phyloP scores from a whole-genome alignment of 345 rosid species.

The Heritiera fomes region DNA sequence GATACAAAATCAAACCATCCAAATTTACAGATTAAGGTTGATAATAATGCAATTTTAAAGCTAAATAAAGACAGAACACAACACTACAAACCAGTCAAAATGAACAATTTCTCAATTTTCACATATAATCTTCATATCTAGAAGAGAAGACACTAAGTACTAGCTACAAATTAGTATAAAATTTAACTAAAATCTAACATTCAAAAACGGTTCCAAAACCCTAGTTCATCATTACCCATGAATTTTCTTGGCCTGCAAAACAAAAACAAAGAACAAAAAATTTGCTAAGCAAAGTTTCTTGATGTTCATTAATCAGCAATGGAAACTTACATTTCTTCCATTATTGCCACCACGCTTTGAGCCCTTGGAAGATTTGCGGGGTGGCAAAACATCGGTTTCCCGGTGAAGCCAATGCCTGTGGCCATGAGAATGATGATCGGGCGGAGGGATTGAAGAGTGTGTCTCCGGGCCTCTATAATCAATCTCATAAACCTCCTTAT shows the following conservation, averaged over 20 bases:
- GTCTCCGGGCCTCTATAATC: constrained; percentile 43
- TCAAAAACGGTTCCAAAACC: neutral
- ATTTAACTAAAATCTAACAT: neutral
- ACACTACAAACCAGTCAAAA: neutral
- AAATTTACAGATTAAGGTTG: neutral
- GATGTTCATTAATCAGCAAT: neutral
- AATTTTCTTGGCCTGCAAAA: constrained; percentile 18
- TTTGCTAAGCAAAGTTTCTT: neutral
- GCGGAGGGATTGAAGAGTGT: constrained; percentile 27
- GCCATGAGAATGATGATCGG: neutral
- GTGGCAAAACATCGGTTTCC: no score
- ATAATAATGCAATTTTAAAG: neutral
- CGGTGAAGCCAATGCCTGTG: neutral
- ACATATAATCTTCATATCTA: neutral
- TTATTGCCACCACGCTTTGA: neutral
- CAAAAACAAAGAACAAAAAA: neutral
- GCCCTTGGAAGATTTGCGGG: neutral
- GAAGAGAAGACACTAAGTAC: neutral
- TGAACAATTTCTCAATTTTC: neutral
- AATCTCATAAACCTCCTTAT: constrained; percentile 29
- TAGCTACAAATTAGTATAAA: neutral
- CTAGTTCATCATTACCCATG: constrained; percentile 13
- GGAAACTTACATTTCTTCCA: constrained; percentile 16
- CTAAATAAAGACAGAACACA: neutral
- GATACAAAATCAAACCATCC: constrained; percentile 1